A percentile compares a stretch with the other conserved stretches of the same genome.
Evolutionary conservation across 2,329 filamentous ascomycete species (phyloP).

Genomic region (Alternaria burnsii): DNA sequence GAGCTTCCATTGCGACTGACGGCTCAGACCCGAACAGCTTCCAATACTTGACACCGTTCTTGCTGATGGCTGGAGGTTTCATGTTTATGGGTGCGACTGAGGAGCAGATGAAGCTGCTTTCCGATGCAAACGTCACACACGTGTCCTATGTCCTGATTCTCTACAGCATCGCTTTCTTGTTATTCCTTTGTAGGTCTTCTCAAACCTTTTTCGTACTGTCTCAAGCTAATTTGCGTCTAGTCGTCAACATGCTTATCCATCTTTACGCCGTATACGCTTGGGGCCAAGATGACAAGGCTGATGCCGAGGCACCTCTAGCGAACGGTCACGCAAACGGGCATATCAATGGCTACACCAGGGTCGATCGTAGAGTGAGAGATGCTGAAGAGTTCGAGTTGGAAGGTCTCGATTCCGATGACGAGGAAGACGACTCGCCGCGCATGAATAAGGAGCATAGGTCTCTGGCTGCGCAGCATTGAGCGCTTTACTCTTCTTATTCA

Average conservation of each 20-base stretch:
- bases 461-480: conserved; percentile 24
- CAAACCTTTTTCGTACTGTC: fast-evolving
- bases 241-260: conserved; percentile 84
- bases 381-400: conserved; percentile 95
- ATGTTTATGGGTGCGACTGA: conserved; percentile 98
- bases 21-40: conserved; percentile 76
- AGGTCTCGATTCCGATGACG: conserved; percentile 87
- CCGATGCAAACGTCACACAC: conserved; percentile 78
- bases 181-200: conserved; percentile 77
- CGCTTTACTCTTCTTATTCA: neutral
- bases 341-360: conserved; percentile 54
- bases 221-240: conserved; percentile 48
- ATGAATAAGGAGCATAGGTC: conserved; percentile 38
- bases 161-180: conserved; percentile 86
- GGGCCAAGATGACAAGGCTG: conserved; percentile 50
- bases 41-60: conserved; percentile 74
- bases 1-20: conserved; percentile 69
- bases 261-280: conserved; percentile 76
- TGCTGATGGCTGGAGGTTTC: conserved; percentile 91
- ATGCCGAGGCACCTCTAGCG: conserved; percentile 45
- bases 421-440: conserved; percentile 59
- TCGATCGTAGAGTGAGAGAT: conserved; percentile 72
- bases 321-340: conserved; percentile 39
- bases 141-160: conserved; percentile 92
- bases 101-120: conserved; percentile 87